phyloP scores from a whole-genome alignment of 768 basidiomycete genomes.

The Termitomyces sp. region DNA sequence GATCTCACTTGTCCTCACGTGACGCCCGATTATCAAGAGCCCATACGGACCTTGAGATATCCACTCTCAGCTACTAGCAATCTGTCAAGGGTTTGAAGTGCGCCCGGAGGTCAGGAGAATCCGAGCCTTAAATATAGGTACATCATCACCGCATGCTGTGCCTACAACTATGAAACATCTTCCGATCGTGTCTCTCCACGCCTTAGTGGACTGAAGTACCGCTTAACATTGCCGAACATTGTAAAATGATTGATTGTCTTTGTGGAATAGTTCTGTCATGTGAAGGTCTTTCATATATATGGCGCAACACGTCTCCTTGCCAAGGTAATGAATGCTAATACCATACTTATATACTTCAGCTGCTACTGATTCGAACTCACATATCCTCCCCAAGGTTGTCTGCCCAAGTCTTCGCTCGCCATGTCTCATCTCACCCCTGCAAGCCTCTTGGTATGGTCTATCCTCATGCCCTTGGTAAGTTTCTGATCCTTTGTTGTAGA shows the following conservation, averaged over 20 bases:
- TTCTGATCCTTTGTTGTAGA: neutral
- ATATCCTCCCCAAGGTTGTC: conserved; percentile 1
- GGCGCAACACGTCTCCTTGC: neutral
- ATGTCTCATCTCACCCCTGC: conserved; percentile 33
- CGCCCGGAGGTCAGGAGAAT: neutral
- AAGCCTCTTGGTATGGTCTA: conserved; percentile 58
- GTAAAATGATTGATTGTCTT: neutral
- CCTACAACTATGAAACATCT: neutral
- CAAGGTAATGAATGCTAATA: too few species aligned
- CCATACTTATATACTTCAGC: neutral
- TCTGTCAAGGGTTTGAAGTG: neutral
- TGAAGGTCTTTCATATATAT: conserved; percentile 6
- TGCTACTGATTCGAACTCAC: conserved; percentile 18
- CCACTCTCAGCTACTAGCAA: neutral
- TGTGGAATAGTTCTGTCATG: conserved; percentile 3
- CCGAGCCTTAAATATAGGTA: neutral
- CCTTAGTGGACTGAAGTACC: too few species aligned
- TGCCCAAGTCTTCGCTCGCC: neutral
- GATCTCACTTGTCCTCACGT: neutral
- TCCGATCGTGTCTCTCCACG: too few species aligned
- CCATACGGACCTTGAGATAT: neutral
- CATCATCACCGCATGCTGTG: neutral
- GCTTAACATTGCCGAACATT: conserved; percentile 4
- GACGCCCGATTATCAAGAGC: neutral
- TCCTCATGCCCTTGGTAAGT: conserved; percentile 48